Conservation (phyloP, 1,139 yeast species). For the Geotrichum citri-aurantii region DNA sequence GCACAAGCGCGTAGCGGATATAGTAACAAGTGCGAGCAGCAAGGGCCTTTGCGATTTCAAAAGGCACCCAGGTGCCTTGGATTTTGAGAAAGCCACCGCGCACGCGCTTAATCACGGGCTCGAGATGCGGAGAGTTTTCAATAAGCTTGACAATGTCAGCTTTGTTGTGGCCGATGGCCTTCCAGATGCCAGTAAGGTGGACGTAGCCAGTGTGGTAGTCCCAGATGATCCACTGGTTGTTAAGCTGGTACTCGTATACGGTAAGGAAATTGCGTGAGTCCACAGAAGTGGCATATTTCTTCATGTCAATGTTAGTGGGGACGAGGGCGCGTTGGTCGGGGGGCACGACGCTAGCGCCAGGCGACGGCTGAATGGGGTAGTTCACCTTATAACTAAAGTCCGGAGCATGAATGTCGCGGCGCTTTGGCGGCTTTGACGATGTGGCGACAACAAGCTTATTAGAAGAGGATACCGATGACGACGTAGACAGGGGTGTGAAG, state of each 20-base stretch:
- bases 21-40: conserved; percentile 75
- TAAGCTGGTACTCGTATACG: conserved; percentile 60
- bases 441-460: background rate
- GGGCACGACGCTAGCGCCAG: conserved; percentile 27
- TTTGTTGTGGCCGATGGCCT: conserved; percentile 64
- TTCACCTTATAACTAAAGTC: conserved; percentile 25
- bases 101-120: conserved; percentile 66
- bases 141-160: conserved; percentile 64
- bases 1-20: conserved; percentile 69
- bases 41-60: conserved; percentile 57
- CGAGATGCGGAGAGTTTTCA: conserved; percentile 65
- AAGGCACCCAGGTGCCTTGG: conserved; percentile 94
- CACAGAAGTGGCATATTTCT: conserved; percentile 67
- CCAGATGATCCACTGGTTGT: conserved; percentile 74
- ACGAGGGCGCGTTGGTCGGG: conserved; percentile 33
- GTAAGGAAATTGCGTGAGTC: conserved; percentile 58
- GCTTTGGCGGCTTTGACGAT: background rate
- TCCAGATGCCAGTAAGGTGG: conserved; percentile 88
- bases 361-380: conserved; percentile 28
- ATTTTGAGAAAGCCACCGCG: conserved; percentile 90
- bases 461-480: background rate
- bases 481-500: background rate
- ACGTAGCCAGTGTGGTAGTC: conserved; percentile 84
- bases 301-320: conserved; percentile 41
- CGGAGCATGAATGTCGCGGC: conserved; percentile 15